These are phyloP conservation scores for Solanum medicagineum DNA, from an alignment of 257 asterid genomes.

Conservation along the genomic window DNA sequence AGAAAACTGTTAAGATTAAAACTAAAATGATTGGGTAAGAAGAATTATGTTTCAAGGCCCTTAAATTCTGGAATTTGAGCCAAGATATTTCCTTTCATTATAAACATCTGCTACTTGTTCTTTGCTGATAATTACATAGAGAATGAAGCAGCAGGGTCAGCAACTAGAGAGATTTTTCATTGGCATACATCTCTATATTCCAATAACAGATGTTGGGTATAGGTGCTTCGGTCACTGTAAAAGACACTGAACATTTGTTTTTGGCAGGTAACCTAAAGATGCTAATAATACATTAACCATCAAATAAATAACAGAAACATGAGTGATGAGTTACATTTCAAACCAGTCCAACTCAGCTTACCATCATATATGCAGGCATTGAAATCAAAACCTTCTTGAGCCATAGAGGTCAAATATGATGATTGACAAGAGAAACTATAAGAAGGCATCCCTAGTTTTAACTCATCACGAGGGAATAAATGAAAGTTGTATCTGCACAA, in stretches of 20 bases:
- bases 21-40: neutral
- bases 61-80: neutral
- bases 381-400: constrained; percentile 78
- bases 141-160: neutral
- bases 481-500: constrained; percentile 81
- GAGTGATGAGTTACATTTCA: neutral
- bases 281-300: neutral
- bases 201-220: neutral
- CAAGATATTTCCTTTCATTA: neutral
- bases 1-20: neutral
- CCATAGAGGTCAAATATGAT: constrained; percentile 66
- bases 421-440: constrained; percentile 78
- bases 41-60: neutral
- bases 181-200: neutral
- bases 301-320: neutral
- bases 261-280: neutral
- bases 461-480: constrained; percentile 88
- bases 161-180: neutral
- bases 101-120: neutral
- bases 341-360: constrained; percentile 14
- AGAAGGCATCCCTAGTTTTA: constrained; percentile 77
- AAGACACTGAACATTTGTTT: neutral
- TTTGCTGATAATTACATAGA: neutral
- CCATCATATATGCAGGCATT: constrained; percentile 89
- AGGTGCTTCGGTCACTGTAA: neutral